Base-by-base conservation (phyloP, 257 asterid genomes). In the Voacanga thouarsii region DNA sequence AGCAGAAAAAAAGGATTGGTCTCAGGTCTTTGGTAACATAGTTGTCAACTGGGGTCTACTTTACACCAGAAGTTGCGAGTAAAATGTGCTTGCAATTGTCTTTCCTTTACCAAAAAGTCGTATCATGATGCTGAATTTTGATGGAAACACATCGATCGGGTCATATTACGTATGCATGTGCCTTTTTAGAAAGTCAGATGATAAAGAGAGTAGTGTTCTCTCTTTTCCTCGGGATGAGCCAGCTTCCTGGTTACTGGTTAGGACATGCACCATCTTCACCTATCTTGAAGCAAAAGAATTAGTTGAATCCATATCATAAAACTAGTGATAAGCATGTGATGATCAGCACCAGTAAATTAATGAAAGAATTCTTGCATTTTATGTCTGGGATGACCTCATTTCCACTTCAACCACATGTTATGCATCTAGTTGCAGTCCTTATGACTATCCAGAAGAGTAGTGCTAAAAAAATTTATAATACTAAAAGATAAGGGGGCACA, bases 321-420 rank as follows among this genome's bases (percentile, higher is more conserved):
- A 74, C 56, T 44, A 75, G 79, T 44, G 72, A 55, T 60, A 44
- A 16, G 72, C 79, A 44, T 61, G 79, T 44, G 53, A 57, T 75
- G 71, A 24, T 67, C 30, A 67, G 14, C 50, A 37, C 51, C 26
- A 67, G 0, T 4, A 67, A 41, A 39, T 16, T 19, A 67, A 67
- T 67, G 51, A 11, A 21, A 14, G 21, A 15, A 53, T 0, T 7
- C 7, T 37, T 63, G 23, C 47, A 18, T 47, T 19, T 51, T 37
- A 77, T 66, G 24, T 33, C 51, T 33, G 18, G 6, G 66, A 51
- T 51, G 28, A 50, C 55, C 15, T 47, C 21, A 28, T n/a, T 65
- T 33, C 67, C 80, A 65, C 78, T 65, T 65, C 72, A 37, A 64
- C 75, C 67, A 77, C 75, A 67, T 39, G 75, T 39, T 8, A 23